A percentile compares a stretch with the other conserved stretches of the same genome.
Evolutionary conservation across 345 rosid genomes (phyloP).

Genomic region (Aurinia saxatilis): DNA sequence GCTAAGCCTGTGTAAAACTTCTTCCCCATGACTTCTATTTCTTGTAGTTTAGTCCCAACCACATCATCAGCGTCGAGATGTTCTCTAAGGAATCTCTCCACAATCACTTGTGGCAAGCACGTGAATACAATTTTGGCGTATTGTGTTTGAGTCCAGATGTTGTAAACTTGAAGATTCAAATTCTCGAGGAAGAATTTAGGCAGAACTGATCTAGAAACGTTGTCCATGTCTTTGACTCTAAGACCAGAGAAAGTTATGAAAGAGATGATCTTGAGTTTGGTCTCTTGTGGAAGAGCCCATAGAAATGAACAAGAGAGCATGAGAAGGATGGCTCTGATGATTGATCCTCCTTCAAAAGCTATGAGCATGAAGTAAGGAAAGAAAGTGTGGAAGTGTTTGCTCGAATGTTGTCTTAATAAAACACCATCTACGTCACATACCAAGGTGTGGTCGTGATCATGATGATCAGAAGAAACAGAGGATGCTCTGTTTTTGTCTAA

Average conservation of each 20-base stretch:
- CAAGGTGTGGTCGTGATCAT: constrained; percentile 25
- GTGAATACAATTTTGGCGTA: constrained; percentile 50
- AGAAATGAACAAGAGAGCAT: constrained; percentile 50
- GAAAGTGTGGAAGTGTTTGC: constrained; percentile 37
- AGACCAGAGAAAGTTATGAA: constrained; percentile 80
- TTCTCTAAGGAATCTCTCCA: constrained; percentile 64
- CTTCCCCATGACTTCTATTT: constrained; percentile 25
- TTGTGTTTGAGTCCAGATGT: constrained; percentile 36
- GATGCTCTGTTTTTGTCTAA: constrained; percentile 24
- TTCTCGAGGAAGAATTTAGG: constrained; percentile 92
- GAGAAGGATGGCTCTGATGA: constrained; percentile 57
- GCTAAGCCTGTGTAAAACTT: constrained; percentile 59
- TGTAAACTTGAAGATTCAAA: constrained; percentile 50
- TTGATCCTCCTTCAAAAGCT: constrained; percentile 85
- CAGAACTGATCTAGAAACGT: constrained; percentile 67
- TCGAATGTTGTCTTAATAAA: constrained; percentile 35
- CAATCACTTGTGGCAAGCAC: constrained; percentile 75
- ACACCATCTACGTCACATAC: constrained; percentile 67
- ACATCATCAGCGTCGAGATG: constrained; percentile 54
- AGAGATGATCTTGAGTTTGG: constrained; percentile 47
- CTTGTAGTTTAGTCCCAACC: constrained; percentile 65
- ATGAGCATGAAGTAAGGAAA: constrained; percentile 96
- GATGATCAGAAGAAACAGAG: constrained; percentile 19
- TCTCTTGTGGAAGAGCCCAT: constrained; percentile 48
- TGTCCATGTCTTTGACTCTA: constrained; percentile 44